These are phyloP conservation scores for Talaromyces sp. DNA, from an alignment of 2,329 filamentous ascomycete genomes.

Conservation along the genomic window DNA sequence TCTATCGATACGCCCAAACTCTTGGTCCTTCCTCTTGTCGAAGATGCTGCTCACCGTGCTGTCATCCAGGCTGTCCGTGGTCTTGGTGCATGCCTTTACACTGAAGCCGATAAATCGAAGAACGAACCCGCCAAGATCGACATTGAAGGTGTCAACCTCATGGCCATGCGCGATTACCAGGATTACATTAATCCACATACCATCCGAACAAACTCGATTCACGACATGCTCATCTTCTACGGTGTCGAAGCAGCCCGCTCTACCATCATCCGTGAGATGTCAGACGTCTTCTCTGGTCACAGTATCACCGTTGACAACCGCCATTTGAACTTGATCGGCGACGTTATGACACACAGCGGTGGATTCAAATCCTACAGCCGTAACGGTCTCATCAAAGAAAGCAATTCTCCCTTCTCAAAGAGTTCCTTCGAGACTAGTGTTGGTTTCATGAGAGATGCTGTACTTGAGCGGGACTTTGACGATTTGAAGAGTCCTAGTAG, in stretches of 20 bases:
- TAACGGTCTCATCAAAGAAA: slow-evolving; percentile 71
- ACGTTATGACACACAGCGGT: slow-evolving; percentile 94
- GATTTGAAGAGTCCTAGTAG: slow-evolving; percentile 79
- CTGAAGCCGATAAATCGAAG: slow-evolving; percentile 55
- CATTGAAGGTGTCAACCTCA: slow-evolving; percentile 80
- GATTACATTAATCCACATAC: slow-evolving; percentile 80
- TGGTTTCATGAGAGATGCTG: slow-evolving; percentile 85
- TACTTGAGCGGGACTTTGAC: slow-evolving; percentile 85
- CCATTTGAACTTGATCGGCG: slow-evolving; percentile 90
- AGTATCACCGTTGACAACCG: slow-evolving; percentile 87
- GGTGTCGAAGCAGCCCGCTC: slow-evolving; percentile 89
- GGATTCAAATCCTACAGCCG: slow-evolving; percentile 89
- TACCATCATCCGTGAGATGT: slow-evolving; percentile 81
- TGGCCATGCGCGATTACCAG: slow-evolving; percentile 83
- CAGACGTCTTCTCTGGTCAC: slow-evolving; percentile 80
- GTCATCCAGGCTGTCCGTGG: slow-evolving; percentile 82
- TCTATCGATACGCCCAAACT: slow-evolving; percentile 77
- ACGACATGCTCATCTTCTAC: slow-evolving; percentile 75
- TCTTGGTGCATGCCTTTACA: slow-evolving; percentile 66
- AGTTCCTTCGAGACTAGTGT: slow-evolving; percentile 99
- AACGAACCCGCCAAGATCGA: slow-evolving; percentile 54
- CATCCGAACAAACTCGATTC: slow-evolving; percentile 89
- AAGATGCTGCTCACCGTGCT: slow-evolving; percentile 69
- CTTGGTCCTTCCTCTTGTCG: slow-evolving; percentile 85
- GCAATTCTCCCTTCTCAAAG: slow-evolving; percentile 89